Evolutionary conservation across 1,284 basidiomycete species (phyloP), one percentile per base, ranked within the genome.

Genomic region (Vanrija sp.): DNA sequence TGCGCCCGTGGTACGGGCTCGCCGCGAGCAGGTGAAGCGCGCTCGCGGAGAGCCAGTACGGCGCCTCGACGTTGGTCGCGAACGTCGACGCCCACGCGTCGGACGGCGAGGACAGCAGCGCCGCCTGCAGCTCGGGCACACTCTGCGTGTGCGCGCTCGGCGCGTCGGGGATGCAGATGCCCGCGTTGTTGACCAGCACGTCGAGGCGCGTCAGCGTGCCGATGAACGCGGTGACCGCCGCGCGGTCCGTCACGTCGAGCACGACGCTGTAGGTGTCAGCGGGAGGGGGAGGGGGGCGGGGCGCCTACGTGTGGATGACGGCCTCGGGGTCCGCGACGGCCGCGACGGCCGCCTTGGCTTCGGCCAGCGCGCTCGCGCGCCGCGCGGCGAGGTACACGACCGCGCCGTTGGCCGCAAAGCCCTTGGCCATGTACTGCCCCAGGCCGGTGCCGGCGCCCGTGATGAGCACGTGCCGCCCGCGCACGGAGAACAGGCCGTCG

Each of bases 391-490:
- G 54, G 43, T 64, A 57, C 6, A 62, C 54, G 5, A 54, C 52
- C 14, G 65, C 60, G 14, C 62, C 64, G 39, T 65, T 65, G 25
- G 58, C 52, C 9, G 55, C 64, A 26, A 64, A 64, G 0, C 64
- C 62, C 52, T 65, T 65, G 18, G 64, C 62, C 62, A 65, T 65
- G 48, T 64, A 64, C 19, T 62, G 48, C 8, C 64, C 64, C 26
- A 65, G 48, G 7, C 64, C 64, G 6, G 61, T 65, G n/a, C 61
- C 64, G 16, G 55, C 64, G 21, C 64, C 64, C 23, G 64, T 65
- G 43, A 65, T 65, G 25, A 63, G 49, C 38, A 65, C 64, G 56
- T 65, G 56, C 21, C 54, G 47, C 5, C 57, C 61, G 39, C 53
- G 61, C 12, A 65, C 64, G 5, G 54, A 58, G 52, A 65, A 65